Conservation (phyloP, 805 yeast genomes). For the Metschnikowia aberdeeniae region DNA sequence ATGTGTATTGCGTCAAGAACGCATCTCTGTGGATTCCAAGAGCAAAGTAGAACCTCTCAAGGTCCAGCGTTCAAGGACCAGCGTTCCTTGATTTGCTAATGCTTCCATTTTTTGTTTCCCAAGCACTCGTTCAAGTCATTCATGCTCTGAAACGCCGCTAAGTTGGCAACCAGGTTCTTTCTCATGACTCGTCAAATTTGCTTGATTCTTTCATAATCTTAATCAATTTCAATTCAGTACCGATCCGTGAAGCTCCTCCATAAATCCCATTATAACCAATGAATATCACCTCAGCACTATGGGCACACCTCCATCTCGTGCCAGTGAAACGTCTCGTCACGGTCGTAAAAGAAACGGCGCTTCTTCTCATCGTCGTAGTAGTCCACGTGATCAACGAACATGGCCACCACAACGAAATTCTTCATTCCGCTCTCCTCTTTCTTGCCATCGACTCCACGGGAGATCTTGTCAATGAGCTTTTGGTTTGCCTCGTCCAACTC, state of each 20-base stretch:
- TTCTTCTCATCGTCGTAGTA: slow-evolving; percentile 57
- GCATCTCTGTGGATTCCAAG: slow-evolving; percentile 40
- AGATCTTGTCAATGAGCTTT: slow-evolving; percentile 62
- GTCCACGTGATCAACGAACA: slow-evolving; percentile 71
- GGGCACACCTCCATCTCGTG: slow-evolving; percentile 78
- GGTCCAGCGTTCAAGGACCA: neutral
- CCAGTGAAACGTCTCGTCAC: slow-evolving; percentile 61
- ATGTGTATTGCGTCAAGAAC: slow-evolving; percentile 35
- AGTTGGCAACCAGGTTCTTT: neutral
- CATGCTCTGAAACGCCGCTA: neutral
- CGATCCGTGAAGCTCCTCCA: neutral
- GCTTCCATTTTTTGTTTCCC: neutral
- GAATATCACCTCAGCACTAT: slow-evolving; percentile 19
- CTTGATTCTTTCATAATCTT: neutral
- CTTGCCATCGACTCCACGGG: slow-evolving; percentile 80
- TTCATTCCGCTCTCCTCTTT: slow-evolving; percentile 58
- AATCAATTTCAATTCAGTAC: neutral
- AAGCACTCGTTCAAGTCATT: neutral
- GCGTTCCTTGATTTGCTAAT: neutral
- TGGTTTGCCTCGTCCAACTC: slow-evolving; percentile 50
- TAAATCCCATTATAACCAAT: neutral
- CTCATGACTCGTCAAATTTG: too few species aligned
- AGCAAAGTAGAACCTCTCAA: slow-evolving; percentile 42
- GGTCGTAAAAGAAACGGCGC: slow-evolving; percentile 49
- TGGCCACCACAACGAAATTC: slow-evolving; percentile 64